Conservation (phyloP, 306 rosid species). For the cucumber (Cucumis sativus) region Cucumber_9930_V3 NC_026658.2:24708001-24708500, state of each 20-base stretch:
- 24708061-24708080: conserved; percentile 61
- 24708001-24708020: neutral
- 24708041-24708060: conserved; percentile 88
- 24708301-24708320: conserved; percentile 83
- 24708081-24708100: conserved; percentile 66
- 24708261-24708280: conserved; percentile 86
- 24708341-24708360: conserved; percentile 84
- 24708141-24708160: neutral
- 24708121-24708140: neutral
- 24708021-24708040: conserved; percentile 12
- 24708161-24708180: neutral
- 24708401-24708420: conserved; percentile 68
- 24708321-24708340: conserved; percentile 79
- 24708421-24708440: conserved; percentile 83
- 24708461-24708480: neutral
- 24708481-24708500: neutral
- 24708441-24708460: conserved; percentile 82
- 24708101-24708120: conserved; percentile 10
- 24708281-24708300: conserved; percentile 95
- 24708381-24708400: conserved; percentile 64
- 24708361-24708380: conserved; percentile 56
- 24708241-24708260: conserved; percentile 43
- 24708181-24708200: neutral
- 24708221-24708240: neutral
- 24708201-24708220: neutral